phyloP scores from a whole-genome alignment of 164 flowering plant species.

The Kalanchoe fedtschenkoi region DNA sequence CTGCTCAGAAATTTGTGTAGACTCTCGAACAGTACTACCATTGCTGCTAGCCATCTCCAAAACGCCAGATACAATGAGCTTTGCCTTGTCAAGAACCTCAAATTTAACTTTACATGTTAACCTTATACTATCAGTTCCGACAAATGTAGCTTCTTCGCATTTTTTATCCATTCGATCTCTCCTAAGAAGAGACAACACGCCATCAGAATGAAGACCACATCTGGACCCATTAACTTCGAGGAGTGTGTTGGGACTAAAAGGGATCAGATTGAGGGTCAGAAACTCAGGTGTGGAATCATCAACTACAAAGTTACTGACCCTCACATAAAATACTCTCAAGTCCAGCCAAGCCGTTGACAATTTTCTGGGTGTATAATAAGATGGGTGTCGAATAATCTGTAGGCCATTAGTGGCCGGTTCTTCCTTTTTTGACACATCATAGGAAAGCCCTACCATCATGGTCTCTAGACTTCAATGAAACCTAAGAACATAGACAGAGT shows the following conservation, averaged over 20 bases:
- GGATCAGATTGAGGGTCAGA: constrained; percentile 66
- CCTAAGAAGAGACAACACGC: constrained; percentile 44
- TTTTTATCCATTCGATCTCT: constrained; percentile 66
- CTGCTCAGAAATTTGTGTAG: constrained; percentile 22
- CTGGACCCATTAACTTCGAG: constrained; percentile 69
- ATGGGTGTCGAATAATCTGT: constrained; percentile 31
- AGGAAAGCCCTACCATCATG: constrained; percentile 25
- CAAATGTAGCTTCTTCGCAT: constrained; percentile 74
- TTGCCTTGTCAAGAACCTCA: constrained; percentile 59
- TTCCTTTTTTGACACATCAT: constrained; percentile 18
- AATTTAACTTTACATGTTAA: constrained; percentile 66
- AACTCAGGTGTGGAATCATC: constrained; percentile 59
- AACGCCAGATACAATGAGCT: constrained; percentile 52
- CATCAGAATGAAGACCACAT: constrained; percentile 46
- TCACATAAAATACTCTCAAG: constrained; percentile 72
- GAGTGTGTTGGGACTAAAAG: constrained; percentile 51
- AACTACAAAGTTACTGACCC: constrained; percentile 54
- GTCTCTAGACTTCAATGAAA: neutral
- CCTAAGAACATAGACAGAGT: neutral
- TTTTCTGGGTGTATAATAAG: constrained; percentile 18
- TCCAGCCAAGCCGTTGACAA: constrained; percentile 55
- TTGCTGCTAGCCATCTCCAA: constrained; percentile 46
- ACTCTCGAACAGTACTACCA: constrained; percentile 41
- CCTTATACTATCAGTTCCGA: constrained; percentile 68
- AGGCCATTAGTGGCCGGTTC: constrained; percentile 18